phyloP scores from a whole-genome alignment of 169 alveolate genomes.

The Plasmodium chabaudi region DNA sequence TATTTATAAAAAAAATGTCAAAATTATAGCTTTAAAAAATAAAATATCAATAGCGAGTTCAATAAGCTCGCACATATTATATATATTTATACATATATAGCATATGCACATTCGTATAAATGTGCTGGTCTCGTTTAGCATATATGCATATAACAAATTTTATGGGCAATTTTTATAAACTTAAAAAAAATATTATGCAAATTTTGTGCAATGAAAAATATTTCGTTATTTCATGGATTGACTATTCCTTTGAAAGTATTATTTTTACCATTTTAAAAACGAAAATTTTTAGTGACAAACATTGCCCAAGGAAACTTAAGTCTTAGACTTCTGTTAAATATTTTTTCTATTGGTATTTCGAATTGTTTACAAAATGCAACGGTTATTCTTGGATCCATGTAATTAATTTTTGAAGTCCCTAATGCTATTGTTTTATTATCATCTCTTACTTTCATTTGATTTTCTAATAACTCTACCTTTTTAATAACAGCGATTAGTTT shows the following conservation, averaged over 20 bases:
- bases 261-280: constrained; percentile 82
- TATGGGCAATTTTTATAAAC: too few species aligned
- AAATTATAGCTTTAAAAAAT: neutral
- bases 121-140: too few species aligned
- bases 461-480: constrained; percentile 76
- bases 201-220: neutral
- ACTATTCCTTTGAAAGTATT: too few species aligned
- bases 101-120: neutral
- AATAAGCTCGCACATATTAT: neutral
- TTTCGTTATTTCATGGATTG: too few species aligned
- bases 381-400: constrained; percentile 99
- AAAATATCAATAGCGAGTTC: neutral
- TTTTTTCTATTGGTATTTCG: constrained; percentile 97
- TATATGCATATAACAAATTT: too few species aligned
- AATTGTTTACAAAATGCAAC: constrained; percentile 96
- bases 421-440: constrained; percentile 97
- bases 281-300: constrained; percentile 94
- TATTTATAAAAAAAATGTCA: constrained; percentile 18
- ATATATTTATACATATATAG: constrained; percentile 6
- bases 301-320: constrained; percentile 99
- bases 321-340: constrained; percentile 92
- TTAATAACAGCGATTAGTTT: constrained; percentile 56
- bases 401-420: constrained; percentile 99
- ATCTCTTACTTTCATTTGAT: constrained; percentile 93
- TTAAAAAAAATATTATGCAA: too few species aligned